Evolutionary conservation across 345 rosid genomes (phyloP).

Genomic region (Boechera retrofracta): DNA sequence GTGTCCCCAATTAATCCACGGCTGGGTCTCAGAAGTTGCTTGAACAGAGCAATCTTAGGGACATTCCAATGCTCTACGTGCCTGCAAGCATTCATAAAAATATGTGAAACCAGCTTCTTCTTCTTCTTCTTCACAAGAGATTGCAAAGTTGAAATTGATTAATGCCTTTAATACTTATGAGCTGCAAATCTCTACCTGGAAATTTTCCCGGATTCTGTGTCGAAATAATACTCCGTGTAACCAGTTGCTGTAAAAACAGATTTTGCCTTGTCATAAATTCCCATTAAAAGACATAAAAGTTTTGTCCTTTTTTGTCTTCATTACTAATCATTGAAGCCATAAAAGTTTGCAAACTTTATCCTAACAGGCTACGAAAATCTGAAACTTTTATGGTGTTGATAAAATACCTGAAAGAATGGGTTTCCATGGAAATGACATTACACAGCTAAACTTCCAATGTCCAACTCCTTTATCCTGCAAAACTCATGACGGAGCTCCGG

Average conservation of each 20-base stretch:
- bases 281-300: conserved; percentile 2
- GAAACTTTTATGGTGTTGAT: background rate
- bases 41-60: conserved; percentile 82
- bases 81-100: conserved; percentile 48
- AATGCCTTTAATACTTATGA: conserved; percentile 2
- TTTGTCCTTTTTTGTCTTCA: background rate
- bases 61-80: conserved; percentile 96
- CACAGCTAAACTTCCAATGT: conserved; percentile 90
- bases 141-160: background rate
- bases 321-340: conserved; percentile 14
- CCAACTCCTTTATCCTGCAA: conserved; percentile 87
- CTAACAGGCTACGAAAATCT: conserved; percentile 9
- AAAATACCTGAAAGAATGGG: conserved; percentile 88
- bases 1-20: conserved; percentile 48
- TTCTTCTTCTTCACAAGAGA: background rate
- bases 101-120: background rate
- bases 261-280: background rate
- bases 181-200: conserved; percentile 59
- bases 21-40: conserved; percentile 78
- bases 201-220: conserved; percentile 71
- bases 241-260: conserved; percentile 71
- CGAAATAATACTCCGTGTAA: conserved; percentile 83
- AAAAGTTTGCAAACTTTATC: conserved; percentile 35
- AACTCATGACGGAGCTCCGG: conserved; percentile 23
- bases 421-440: conserved; percentile 95